Evolutionary conservation across 192 early-diverging fungal species (phyloP).

Genomic region (Coemansia erecta): DNA sequence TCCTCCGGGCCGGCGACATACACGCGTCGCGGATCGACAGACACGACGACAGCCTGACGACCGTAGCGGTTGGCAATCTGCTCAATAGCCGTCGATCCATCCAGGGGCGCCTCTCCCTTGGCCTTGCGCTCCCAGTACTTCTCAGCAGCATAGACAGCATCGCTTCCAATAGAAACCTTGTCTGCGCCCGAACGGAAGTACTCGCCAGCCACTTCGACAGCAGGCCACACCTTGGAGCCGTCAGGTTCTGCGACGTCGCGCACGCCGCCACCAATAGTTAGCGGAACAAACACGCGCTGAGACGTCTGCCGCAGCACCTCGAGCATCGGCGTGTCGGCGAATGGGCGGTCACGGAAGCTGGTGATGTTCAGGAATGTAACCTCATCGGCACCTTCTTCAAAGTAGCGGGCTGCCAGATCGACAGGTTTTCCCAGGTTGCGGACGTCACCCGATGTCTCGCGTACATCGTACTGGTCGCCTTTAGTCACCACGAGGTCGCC

Average conservation of each 20-base stretch:
- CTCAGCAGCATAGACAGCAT: conserved; percentile 98
- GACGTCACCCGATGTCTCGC: conserved; percentile 74
- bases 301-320: conserved; percentile 85
- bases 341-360: conserved; percentile 88
- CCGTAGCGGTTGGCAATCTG: conserved; percentile 93
- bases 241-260: conserved; percentile 87
- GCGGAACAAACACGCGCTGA: conserved; percentile 94
- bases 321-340: conserved; percentile 93
- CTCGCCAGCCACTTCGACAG: conserved; percentile 96
- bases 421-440: conserved; percentile 98
- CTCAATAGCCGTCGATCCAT: conserved; percentile 87
- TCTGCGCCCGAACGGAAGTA: conserved; percentile 99
- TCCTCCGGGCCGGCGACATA: conserved; percentile 80
- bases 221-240: conserved; percentile 68
- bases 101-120: conserved; percentile 26
- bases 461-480: conserved; percentile 99
- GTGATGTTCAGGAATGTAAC: conserved; percentile 99
- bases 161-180: conserved; percentile 98
- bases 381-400: conserved; percentile 95
- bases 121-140: conserved; percentile 64
- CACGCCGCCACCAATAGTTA: conserved; percentile 99
- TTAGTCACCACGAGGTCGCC: conserved; percentile 99
- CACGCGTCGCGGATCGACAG: conserved; percentile 93
- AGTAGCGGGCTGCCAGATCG: conserved; percentile 88
- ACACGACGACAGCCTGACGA: conserved; percentile 97